Evolutionary conservation across 805 yeast species (phyloP), one percentile per base, ranked within the genome.

Genomic region (Sungouiozyma ichnusensis): DNA sequence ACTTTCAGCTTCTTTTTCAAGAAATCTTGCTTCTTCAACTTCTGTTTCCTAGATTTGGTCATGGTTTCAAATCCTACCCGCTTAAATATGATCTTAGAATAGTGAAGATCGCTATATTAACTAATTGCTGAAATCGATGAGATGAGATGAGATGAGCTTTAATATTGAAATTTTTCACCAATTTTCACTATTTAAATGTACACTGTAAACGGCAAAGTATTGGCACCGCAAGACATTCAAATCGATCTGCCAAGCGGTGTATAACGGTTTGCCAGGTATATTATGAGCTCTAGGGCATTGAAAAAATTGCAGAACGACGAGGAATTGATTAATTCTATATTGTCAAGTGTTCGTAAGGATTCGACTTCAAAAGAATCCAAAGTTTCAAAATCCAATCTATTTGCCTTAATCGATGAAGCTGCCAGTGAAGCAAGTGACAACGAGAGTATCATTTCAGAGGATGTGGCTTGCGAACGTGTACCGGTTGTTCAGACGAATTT

Each of bases 1-100:
- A 92, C 97, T 54, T 74, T 81, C 40, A 92, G 73, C 67, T 85
- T 90, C 45, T 81, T 60, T 68, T 72, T 52, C 62, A 75, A 36
- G 77, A 76, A 50, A 58, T 74, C 79, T 62, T 74, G 48, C 45
- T 59, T 62, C 51, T 64, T 66, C 37, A 61, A 60, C 41, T 64
- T 66, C 48, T 63, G 65, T 52, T 65, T 66, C 38, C 55, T 53
- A 3, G 57, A 44, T 48, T 63, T 66, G 8, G 60, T 56, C 59
- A 65, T 64, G n/a, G 8, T 35, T n/a, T 11, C 36, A 33, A 33
- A 33, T 17, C 9, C 11, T 7, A 33, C 35, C 13, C 11, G 19
- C 2, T 15, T 31, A n/a, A 31, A 31, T 31, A 3, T 15, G 15
- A 31, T n/a, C 15, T 15, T n/a, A 31, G 15, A 15, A 31, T 31